Evolutionary conservation across 1,139 yeast genomes (phyloP).

Genomic region (Candida sp.): DNA sequence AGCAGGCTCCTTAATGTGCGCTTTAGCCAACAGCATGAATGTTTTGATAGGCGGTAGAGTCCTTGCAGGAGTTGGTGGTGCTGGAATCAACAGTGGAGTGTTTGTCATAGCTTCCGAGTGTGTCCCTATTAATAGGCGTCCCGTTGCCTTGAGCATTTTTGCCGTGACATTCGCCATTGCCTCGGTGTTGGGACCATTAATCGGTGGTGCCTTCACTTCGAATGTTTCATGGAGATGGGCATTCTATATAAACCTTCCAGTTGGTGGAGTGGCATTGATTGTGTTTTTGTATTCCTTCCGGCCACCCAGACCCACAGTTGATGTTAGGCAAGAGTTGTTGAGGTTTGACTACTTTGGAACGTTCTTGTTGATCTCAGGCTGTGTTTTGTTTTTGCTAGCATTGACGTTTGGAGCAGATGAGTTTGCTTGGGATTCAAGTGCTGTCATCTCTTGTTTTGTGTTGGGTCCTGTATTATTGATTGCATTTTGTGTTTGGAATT

Average conservation of each 20-base stretch:
- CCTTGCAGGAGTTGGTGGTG: constrained; percentile 38
- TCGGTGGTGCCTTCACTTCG: constrained; percentile 55
- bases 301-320: constrained; percentile 34
- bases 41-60: constrained; percentile 43
- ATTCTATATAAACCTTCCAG: constrained; percentile 58
- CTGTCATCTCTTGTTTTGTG: constrained; percentile 49
- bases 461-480: constrained; percentile 40
- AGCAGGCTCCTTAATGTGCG: constrained; percentile 44
- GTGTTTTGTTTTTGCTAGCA: constrained; percentile 46
- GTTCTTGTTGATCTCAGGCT: constrained; percentile 45
- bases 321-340: constrained; percentile 31
- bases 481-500: constrained; percentile 30
- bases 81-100: constrained; percentile 31
- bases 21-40: constrained; percentile 37
- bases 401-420: constrained; percentile 48
- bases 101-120: constrained; percentile 34
- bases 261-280: constrained; percentile 36
- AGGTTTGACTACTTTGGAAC: constrained; percentile 56
- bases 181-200: constrained; percentile 57
- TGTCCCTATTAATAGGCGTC: constrained; percentile 31
- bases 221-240: constrained; percentile 73
- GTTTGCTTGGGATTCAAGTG: constrained; percentile 53
- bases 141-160: constrained; percentile 40
- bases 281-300: constrained; percentile 31
- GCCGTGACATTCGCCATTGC: constrained; percentile 48